Evolutionary conservation across 352 stramenopile species (phyloP), one percentile per base, ranked within the genome.

Genomic region (Thalassiosira mediterranea): DNA sequence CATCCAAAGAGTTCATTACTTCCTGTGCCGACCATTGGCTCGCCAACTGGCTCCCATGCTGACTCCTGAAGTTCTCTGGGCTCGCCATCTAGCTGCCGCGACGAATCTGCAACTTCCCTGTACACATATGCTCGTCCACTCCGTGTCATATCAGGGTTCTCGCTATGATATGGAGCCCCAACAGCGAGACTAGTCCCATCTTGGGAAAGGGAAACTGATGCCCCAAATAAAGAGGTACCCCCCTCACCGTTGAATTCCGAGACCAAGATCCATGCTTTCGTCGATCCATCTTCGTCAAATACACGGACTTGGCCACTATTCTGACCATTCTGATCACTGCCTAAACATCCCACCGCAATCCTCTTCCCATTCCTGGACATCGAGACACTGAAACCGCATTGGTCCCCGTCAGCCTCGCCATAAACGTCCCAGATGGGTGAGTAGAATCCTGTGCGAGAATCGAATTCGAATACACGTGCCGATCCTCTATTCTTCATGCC

Each of bases 371-470:
- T 56, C 37, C 52, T 64, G n/a, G 77, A 72, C 44, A 86, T 82
- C 25, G 77, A 78, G 23, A 86, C 68, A 68, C 63, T 77, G 34
- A 80, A 83, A 5, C 78, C 78, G 47, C 63, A 80, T 62, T 83
- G 78, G 71, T 86, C 78, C 19, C 78, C 78, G 42, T 49, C 66
- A 44, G 48, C 42, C 59, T 86, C 73, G 25, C 78, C 78, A 42
- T 77, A 53, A 21, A 83, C 68, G 47, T 77, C 61, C 15, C 37
- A 60, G 34, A 82, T 57, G 21, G 54, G 54, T 32, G 61, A 53
- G 34, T 78, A 84, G 46, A 65, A 75, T n/a, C 70, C 60, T 25
- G 23, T 58, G 17, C 37, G 15, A 4, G 11, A 26, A 26, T 84
- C 54, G 59, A 80, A 84, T 51, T 77, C 31, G 32, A 74, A 84